Base-by-base conservation (phyloP, 768 basidiomycete genomes). In the Xanthoconium stramineum region DNA sequence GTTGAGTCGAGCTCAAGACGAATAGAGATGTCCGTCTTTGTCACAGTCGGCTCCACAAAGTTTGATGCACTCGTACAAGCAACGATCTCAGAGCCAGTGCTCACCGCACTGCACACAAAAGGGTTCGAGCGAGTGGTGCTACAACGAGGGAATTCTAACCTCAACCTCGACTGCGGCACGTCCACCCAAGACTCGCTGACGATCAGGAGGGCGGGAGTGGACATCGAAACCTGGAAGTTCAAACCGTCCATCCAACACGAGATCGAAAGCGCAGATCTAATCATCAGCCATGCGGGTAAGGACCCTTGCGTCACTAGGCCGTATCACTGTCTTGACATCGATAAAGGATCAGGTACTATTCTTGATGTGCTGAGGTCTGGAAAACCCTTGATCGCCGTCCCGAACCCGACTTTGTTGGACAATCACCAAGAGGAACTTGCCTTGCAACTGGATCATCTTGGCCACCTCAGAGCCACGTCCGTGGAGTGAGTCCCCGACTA, bases 391-490 rank as follows among this genome's bases (percentile, higher is more conserved):
- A 86, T 99, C 60, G 88, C 91, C 5, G 85, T 97, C 3, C 94
- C 94, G 12, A 99, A 99, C 69, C 76, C 85, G 42, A 88, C 90
- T 0, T 75, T 99, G 32, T 80, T 95, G 69, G 88, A 97, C 70
- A 91, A 97, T 68, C 96, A 99, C 66, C 96, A 99, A 76, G 78
- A 85, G 52, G 93, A 99, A 65, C 77, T 99, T 6, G 93, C 96
- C 0, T 71, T 78, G 39, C 83, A 84, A 13, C 75, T 99, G 52
- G 76, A 77, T 15, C 70, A 67, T 17, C 77, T 82, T 36, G 79
- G 81, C 7, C 77, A 91, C 71, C 73, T 94, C 45, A 78, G 71
- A 56, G 72, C 83, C 24, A 78, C 84, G 2, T 80, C 76, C 14
- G 75, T 85, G 45, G 64, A 70, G 91, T 92, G 72, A 74, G 88